Conservation (phyloP, 768 basidiomycete genomes). For the Gymnopilus junonius region DNA sequence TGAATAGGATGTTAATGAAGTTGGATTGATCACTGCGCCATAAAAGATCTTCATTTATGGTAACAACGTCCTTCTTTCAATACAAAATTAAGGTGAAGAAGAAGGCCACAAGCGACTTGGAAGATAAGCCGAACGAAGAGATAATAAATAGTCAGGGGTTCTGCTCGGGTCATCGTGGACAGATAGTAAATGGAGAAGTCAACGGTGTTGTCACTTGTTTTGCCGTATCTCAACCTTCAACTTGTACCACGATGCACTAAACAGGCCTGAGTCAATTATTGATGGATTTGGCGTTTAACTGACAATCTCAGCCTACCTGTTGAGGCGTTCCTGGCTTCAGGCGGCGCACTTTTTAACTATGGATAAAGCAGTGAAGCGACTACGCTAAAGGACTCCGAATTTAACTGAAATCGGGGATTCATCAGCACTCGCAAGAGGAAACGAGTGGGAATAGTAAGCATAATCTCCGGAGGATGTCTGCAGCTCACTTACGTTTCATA, state of each 20-base stretch:
- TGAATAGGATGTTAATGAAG: constrained; percentile 43
- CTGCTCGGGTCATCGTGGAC: not conserved
- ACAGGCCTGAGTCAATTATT: not conserved
- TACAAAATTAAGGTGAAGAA: not conserved
- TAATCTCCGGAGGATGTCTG: not conserved
- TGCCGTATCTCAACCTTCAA: not conserved
- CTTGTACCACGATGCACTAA: not conserved
- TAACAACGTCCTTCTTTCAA: not conserved
- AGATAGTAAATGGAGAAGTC: not conserved
- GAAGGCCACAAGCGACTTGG: not conserved
- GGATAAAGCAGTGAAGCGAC: too few species aligned
- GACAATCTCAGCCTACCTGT: too few species aligned
- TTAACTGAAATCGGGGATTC: too few species aligned
- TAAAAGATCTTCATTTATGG: constrained; percentile 38
- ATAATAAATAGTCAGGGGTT: not conserved
- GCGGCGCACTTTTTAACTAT: too few species aligned
- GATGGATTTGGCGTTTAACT: not conserved
- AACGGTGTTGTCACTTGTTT: not conserved
- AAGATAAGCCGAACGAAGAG: not conserved
- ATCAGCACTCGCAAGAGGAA: not conserved
- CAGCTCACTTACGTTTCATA: not conserved
- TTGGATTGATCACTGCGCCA: constrained; percentile 62
- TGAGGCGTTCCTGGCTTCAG: too few species aligned
- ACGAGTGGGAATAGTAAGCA: not conserved
- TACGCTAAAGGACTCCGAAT: too few species aligned